Evolutionary conservation across 2,329 filamentous ascomycete genomes (phyloP).

Genomic region (Colletotrichum lindemuthianum): DNA sequence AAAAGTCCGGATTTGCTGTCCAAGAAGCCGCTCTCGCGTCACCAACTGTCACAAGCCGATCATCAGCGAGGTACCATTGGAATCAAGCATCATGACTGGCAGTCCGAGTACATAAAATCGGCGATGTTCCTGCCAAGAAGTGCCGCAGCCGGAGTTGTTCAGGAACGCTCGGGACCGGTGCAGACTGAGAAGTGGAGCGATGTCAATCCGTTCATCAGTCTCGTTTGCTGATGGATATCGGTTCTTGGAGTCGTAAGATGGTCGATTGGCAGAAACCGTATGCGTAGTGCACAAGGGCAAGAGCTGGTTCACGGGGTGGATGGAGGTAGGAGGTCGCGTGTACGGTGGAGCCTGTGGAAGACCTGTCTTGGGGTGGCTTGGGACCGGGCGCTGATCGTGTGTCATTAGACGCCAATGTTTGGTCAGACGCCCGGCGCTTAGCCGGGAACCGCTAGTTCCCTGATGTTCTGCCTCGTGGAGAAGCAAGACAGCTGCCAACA

Average conservation of each 20-base stretch:
- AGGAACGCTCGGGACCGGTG: background rate
- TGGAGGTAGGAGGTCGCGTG: too few species aligned
- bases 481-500: background rate
- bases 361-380: background rate
- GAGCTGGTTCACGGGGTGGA: too few species aligned
- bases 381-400: background rate
- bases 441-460: background rate
- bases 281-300: background rate
- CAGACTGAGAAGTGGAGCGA: background rate
- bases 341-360: background rate
- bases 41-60: background rate
- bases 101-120: background rate
- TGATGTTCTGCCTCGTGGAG: background rate
- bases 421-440: background rate
- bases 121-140: slow-evolving; percentile 21
- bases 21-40: background rate
- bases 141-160: background rate
- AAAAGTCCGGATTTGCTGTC: too few species aligned
- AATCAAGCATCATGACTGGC: too few species aligned
- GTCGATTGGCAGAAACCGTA: background rate
- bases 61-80: too few species aligned
- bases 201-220: background rate
- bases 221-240: too few species aligned
- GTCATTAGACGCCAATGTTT: slow-evolving; percentile 6
- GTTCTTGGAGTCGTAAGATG: background rate